Conservation (phyloP, 441 rosid genomes). For the Erysimum pusillum region DNA sequence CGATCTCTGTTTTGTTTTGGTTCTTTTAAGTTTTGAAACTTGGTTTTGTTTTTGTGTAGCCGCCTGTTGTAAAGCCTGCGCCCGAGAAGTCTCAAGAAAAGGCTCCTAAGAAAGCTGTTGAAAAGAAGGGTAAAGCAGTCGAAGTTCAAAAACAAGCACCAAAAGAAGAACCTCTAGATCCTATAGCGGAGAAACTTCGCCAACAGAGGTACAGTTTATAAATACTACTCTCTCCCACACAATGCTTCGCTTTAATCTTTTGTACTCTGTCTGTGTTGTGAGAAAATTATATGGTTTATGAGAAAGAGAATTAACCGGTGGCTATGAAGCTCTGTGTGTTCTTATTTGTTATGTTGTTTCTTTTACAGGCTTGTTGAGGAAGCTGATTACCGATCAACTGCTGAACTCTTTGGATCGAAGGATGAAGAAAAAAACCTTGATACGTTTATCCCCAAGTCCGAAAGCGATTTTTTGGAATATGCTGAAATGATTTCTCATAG, state of each 20-base stretch:
- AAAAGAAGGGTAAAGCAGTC: slow-evolving; percentile 62
- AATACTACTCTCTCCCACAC: background rate
- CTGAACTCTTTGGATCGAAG: slow-evolving; percentile 71
- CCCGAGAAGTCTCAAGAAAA: slow-evolving; percentile 59
- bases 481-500: slow-evolving; percentile 85
- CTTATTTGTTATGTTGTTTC: slow-evolving; percentile 25
- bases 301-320: background rate
- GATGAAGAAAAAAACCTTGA: slow-evolving; percentile 72
- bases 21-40: background rate
- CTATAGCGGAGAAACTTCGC: slow-evolving; percentile 76
- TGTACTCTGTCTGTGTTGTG: background rate
- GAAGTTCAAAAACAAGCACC: slow-evolving; percentile 39
- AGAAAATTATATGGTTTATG: background rate
- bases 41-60: slow-evolving; percentile 45
- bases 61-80: slow-evolving; percentile 56
- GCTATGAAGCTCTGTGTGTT: background rate
- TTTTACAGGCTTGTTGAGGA: slow-evolving; percentile 85
- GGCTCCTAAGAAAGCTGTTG: slow-evolving; percentile 58
- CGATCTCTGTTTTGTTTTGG: background rate
- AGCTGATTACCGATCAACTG: slow-evolving; percentile 78
- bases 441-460: slow-evolving; percentile 89
- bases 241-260: background rate
- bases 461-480: slow-evolving; percentile 86
- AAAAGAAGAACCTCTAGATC: slow-evolving; percentile 67
- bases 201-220: slow-evolving; percentile 71